phyloP scores from a whole-genome alignment of 139 green algal genomes.

The Chlorella sp. region DNA sequence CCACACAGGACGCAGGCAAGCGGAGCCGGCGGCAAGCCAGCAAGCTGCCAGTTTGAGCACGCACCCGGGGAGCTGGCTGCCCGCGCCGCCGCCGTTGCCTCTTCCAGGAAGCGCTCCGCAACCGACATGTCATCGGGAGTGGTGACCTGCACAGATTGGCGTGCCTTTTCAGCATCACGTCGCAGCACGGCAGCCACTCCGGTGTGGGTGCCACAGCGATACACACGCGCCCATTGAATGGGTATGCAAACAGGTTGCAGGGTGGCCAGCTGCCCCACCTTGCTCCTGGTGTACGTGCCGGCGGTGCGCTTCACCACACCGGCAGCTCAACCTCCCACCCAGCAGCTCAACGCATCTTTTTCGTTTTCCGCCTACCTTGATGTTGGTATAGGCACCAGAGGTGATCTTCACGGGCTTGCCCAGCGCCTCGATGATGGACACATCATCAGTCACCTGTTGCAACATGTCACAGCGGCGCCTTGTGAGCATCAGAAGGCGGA shows the following conservation, averaged over 20 bases:
- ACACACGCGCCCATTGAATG: background rate
- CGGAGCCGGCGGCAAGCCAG: too few species aligned
- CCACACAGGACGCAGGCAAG: too few species aligned
- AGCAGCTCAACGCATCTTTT: background rate
- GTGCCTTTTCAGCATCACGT: background rate
- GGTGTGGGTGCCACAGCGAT: background rate
- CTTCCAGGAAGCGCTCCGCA: conserved; percentile 81
- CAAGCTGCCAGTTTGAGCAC: too few species aligned
- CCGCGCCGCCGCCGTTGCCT: conserved; percentile 16
- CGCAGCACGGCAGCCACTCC: background rate
- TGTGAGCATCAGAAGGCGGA: too few species aligned
- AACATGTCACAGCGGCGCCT: too few species aligned
- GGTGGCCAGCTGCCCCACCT: background rate
- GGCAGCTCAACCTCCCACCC: background rate
- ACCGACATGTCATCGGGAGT: conserved; percentile 90
- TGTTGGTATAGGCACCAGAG: conserved; percentile 94
- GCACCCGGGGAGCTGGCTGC: background rate
- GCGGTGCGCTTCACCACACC: too few species aligned
- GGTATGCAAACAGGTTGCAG: background rate
- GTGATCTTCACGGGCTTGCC: conserved; percentile 94
- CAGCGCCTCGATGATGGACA: conserved; percentile 97
- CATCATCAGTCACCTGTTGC: conserved; percentile 92
- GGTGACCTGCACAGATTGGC: conserved; percentile 49
- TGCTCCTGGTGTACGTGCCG: background rate
- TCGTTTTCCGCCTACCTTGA: conserved; percentile 97